Evolutionary conservation across 139 green algal genomes (phyloP).

Genomic region (Mesostigma viride): DNA sequence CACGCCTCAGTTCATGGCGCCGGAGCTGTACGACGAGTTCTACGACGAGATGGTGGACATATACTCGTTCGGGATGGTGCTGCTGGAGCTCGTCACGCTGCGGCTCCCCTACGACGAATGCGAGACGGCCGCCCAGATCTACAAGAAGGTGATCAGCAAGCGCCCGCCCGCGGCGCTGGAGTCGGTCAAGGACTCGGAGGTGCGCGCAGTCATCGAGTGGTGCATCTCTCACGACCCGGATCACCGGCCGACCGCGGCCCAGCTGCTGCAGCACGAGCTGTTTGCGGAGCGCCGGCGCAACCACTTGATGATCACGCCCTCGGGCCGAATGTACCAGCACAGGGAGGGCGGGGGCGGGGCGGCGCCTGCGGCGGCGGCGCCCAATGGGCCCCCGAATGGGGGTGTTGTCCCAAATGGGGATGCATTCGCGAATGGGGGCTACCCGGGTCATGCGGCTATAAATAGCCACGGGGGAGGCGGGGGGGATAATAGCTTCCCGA

Average conservation of each 20-base stretch:
- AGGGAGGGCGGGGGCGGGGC: no score
- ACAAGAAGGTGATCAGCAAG: conserved; percentile 83
- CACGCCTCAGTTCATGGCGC: conserved; percentile 97
- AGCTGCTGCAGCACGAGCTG: conserved; percentile 86
- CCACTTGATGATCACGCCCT: no score
- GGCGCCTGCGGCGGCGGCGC: no score
- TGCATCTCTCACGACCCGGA: conserved; percentile 61
- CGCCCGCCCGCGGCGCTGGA: conserved; percentile 57
- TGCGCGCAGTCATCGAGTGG: conserved; percentile 75
- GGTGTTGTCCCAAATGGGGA: no score
- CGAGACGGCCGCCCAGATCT: conserved; percentile 96
- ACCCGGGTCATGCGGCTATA: no score
- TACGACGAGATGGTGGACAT: conserved; percentile 98
- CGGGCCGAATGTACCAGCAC: no score
- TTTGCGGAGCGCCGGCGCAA: conserved; percentile 67
- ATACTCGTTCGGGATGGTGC: conserved; percentile 92
- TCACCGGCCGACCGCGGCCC: conserved; percentile 55
- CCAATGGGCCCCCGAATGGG: no score
- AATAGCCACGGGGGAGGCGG: no score
- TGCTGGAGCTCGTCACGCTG: conserved; percentile 95
- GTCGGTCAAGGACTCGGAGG: conserved; percentile 61
- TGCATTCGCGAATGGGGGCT: no score
- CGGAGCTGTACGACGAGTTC: conserved; percentile 98
- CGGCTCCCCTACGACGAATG: conserved; percentile 97
- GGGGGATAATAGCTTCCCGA: neutral